Evolutionary conservation across 148 eudicot genomes (phyloP).

Genomic region (Pharnaceum exiguum): DNA sequence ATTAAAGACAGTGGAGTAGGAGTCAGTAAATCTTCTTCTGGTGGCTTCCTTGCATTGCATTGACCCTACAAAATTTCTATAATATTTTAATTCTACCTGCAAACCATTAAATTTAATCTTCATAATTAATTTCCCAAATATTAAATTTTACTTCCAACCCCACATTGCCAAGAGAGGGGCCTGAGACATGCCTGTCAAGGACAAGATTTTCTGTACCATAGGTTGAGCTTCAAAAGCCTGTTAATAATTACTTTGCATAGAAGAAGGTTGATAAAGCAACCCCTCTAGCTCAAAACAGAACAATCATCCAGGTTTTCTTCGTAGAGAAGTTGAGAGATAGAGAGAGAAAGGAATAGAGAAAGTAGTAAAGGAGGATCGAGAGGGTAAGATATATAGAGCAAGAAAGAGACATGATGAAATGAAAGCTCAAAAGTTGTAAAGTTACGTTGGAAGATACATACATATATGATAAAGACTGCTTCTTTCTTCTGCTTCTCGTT

Average conservation of each 20-base stretch:
- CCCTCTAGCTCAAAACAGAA: conserved; percentile 14
- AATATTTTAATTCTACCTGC: background rate
- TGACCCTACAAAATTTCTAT: conserved; percentile 32
- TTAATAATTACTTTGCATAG: conserved; percentile 27
- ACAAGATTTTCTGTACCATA: conserved; percentile 52
- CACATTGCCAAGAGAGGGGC: conserved; percentile 13
- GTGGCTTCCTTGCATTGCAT: conserved; percentile 54
- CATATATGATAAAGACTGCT: conserved; percentile 15
- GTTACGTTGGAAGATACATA: background rate
- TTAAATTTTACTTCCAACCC: conserved; percentile 14
- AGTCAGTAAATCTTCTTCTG: conserved; percentile 71
- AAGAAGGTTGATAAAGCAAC: conserved; percentile 11
- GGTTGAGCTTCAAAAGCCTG: conserved; percentile 26
- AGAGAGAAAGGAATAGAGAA: background rate
- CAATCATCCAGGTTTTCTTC: conserved; percentile 43
- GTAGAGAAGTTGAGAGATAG: conserved; percentile 28
- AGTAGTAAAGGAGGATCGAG: too few species aligned
- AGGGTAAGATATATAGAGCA: conserved; percentile 12
- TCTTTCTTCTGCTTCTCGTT: conserved; percentile 10
- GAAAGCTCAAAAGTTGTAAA: conserved; percentile 8
- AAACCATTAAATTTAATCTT: conserved; percentile 5
- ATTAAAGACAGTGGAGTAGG: conserved; percentile 69
- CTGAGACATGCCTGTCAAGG: conserved; percentile 36
- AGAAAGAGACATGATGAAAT: conserved; percentile 18
- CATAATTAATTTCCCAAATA: background rate